phyloP scores from a whole-genome alignment of 2,329 filamentous ascomycete genomes.

The Botrytis deweyae region DNA sequence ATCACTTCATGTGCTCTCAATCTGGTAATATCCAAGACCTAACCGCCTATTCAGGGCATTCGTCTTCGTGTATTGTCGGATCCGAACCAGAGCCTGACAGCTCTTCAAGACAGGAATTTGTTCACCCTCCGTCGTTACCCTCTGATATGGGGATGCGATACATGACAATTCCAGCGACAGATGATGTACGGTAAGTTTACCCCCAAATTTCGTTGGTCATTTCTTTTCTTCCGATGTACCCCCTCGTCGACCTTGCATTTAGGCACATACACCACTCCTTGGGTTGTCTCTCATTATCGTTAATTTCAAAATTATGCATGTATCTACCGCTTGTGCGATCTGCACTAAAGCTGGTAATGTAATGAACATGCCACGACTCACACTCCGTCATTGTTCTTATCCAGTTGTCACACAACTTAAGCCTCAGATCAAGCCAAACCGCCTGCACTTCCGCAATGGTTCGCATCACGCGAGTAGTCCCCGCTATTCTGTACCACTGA shows the following conservation, averaged over 20 bases:
- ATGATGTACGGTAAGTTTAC: slow-evolving; percentile 41
- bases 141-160: slow-evolving; percentile 41
- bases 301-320: slow-evolving; percentile 27
- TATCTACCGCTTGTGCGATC: slow-evolving; percentile 22
- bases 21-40: slow-evolving; percentile 40
- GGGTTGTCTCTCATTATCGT: slow-evolving; percentile 23
- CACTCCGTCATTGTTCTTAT: slow-evolving; percentile 28
- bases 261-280: slow-evolving; percentile 30
- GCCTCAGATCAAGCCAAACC: slow-evolving; percentile 33
- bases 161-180: slow-evolving; percentile 37
- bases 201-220: slow-evolving; percentile 31
- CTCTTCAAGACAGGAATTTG: slow-evolving; percentile 39
- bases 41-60: slow-evolving; percentile 37
- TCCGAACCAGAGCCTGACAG: slow-evolving; percentile 40
- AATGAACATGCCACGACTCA: slow-evolving; percentile 35
- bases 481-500: slow-evolving; percentile 33
- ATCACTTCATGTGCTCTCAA: slow-evolving; percentile 42
- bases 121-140: slow-evolving; percentile 32
- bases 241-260: slow-evolving; percentile 31
- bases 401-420: slow-evolving; percentile 36
- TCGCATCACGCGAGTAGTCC: slow-evolving; percentile 37
- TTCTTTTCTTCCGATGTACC: slow-evolving; percentile 29
- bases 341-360: slow-evolving; percentile 28
- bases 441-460: slow-evolving; percentile 28
- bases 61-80: slow-evolving; percentile 38